Base-by-base conservation (phyloP, 1,139 yeast genomes). In the Suhomyces bribrorum region DNA sequence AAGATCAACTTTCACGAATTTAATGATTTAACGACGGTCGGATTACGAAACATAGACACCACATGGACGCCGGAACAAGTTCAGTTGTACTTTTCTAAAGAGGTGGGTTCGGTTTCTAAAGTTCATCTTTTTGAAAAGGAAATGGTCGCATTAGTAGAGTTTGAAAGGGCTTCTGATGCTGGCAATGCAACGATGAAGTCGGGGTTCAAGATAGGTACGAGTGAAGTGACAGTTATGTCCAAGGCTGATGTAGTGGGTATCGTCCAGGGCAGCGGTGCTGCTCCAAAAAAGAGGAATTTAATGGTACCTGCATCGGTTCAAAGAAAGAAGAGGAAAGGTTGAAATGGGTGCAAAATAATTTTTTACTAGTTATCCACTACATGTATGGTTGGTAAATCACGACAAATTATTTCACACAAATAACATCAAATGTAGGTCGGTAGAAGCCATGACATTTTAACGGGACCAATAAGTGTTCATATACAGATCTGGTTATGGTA, bases 181-280 rank as follows among this genome's bases (percentile, higher is more conserved):
- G 92, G 94, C 0, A 71, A 61, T 38, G 85, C 85, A 0, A 61
- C 71, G 0, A 56, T 85, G 57, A 57, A 59, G 3, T 50, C 83
- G n/a, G 70, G 74, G 28, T 49, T 48, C 8, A 50, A 44, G 7
- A 60, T 77, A 17, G 73, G 69, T 9, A 72, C 64, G 1, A 57
- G 52, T 20, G 35, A 37, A 0, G 49, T 81, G 2, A 49, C 53
- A 14, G 56, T 74, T 17, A 75, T 74, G 1, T 51, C 69, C 4
- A 66, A 70, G 30, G 38, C 51, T 2, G 75, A 69, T n/a, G 47
- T 73, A 26, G 52, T 44, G 11, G 18, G 27, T 3, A 9, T 36
- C 5, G 14, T 42, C 5, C 35, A 34, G 6, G 43, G 37, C 5
- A 29, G 7, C 11, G 15, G 12, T 8, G 24, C 27, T 11, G 28